Evolutionary conservation across 352 stramenopile species (phyloP).

Genomic region (Plasmopara viticola): DNA sequence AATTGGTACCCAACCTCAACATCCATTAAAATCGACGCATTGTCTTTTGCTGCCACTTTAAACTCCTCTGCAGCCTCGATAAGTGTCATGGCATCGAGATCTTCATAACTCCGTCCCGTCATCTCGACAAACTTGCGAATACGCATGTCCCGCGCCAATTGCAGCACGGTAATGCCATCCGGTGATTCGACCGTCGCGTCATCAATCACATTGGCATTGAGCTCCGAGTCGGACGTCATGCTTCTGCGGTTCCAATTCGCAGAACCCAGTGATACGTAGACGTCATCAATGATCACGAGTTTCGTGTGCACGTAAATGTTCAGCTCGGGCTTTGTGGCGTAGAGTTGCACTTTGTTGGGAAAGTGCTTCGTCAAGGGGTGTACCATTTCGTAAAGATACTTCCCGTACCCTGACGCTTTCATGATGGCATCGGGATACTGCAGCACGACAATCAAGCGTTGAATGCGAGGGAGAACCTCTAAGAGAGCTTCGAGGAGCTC

Average conservation of each 20-base stretch:
- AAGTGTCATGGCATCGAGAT: slow-evolving; percentile 41
- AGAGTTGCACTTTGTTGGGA: slow-evolving; percentile 31
- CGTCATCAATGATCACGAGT: slow-evolving; percentile 53
- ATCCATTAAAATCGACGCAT: not conserved
- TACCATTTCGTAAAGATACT: slow-evolving; percentile 54
- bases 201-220: slow-evolving; percentile 50
- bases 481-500: slow-evolving; percentile 39
- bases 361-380: slow-evolving; percentile 28
- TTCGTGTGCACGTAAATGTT: slow-evolving; percentile 54
- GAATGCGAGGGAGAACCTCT: slow-evolving; percentile 33
- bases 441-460: slow-evolving; percentile 44
- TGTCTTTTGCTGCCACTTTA: slow-evolving; percentile 19
- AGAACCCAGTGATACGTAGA: slow-evolving; percentile 51
- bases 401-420: slow-evolving; percentile 29
- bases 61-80: slow-evolving; percentile 37
- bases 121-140: slow-evolving; percentile 60
- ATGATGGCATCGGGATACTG: slow-evolving; percentile 20
- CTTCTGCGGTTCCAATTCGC: slow-evolving; percentile 55
- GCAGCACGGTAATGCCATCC: slow-evolving; percentile 28
- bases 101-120: slow-evolving; percentile 27
- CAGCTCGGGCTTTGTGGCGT: slow-evolving; percentile 30
- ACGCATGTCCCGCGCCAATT: slow-evolving; percentile 40
- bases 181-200: slow-evolving; percentile 18
- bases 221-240: slow-evolving; percentile 51
- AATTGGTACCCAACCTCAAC: too few species aligned